Percentiles rank a stretch among this genome's conserved stretches.
Conservation (phyloP, 2,329 filamentous ascomycete species). For the Colletotrichum zoysiae region DNA sequence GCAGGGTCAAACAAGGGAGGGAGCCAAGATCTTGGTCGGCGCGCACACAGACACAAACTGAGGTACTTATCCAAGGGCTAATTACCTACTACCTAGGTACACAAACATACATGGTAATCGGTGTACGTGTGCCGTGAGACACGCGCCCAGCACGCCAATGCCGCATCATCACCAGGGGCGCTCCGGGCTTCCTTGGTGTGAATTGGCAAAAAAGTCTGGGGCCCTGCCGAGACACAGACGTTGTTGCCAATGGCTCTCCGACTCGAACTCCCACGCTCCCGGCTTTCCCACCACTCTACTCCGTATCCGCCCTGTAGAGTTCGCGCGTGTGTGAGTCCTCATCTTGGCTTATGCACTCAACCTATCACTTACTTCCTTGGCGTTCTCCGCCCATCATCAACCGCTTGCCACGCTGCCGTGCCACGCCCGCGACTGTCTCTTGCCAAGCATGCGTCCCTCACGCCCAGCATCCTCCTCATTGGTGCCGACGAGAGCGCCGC, state of each 20-base stretch:
- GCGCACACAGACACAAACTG: not conserved
- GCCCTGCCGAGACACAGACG: constrained; percentile 32
- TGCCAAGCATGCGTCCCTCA: constrained; percentile 38
- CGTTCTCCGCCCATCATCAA: constrained; percentile 39
- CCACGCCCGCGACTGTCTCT: constrained; percentile 41
- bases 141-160: constrained; percentile 33
- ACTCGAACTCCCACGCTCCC: constrained; percentile 24
- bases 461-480: constrained; percentile 32
- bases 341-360: constrained; percentile 9
- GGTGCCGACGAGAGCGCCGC: constrained; percentile 30
- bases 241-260: constrained; percentile 6
- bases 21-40: not conserved
- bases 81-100: not conserved
- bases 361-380: constrained; percentile 37
- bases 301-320: not conserved
- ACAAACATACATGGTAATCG: not conserved
- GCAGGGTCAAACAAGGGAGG: not conserved
- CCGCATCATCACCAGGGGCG: constrained; percentile 36
- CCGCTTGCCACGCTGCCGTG: constrained; percentile 40
- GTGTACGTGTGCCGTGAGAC: constrained; percentile 34
- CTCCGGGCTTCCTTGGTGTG: constrained; percentile 4
- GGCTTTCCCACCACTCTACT: not conserved
- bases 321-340: constrained; percentile 6
- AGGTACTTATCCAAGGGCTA: not conserved
- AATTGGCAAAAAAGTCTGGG: constrained; percentile 18